Conservation (phyloP, 352 stramenopile species). For the Globisporangium abappressorium region DNA sequence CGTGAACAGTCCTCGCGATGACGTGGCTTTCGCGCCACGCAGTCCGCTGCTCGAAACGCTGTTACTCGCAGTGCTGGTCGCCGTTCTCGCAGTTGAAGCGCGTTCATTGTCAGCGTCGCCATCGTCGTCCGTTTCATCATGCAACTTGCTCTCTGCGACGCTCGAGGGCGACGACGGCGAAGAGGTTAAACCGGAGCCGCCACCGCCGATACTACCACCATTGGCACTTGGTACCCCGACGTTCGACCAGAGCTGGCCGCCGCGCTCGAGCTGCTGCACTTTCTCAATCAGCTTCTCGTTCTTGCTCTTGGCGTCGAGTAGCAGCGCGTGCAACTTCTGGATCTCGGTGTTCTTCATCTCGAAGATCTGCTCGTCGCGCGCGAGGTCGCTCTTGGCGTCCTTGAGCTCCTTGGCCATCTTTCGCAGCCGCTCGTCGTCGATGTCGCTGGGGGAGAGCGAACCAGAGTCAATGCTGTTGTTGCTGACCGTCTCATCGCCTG, state of each 20-base stretch:
- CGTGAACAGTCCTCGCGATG: constrained; percentile 60
- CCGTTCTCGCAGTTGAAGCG: constrained; percentile 2
- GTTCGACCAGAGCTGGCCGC: constrained; percentile 70
- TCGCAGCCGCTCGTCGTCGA: constrained; percentile 21
- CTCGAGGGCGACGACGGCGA: constrained; percentile 2
- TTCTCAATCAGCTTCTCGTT: constrained; percentile 71
- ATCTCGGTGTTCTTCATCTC: constrained; percentile 83
- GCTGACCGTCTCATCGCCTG: not conserved
- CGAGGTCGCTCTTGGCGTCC: constrained; percentile 59
- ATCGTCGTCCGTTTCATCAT: constrained; percentile 11
- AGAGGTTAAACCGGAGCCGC: not conserved
- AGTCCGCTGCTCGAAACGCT: constrained; percentile 1
- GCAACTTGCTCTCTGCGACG: constrained; percentile 12
- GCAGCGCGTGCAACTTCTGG: constrained; percentile 48
- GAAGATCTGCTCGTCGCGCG: constrained; percentile 80
- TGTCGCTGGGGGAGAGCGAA: not conserved
- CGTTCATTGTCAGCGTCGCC: constrained; percentile 10
- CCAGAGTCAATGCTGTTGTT: not conserved
- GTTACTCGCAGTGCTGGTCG: not conserved
- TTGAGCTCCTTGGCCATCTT: constrained; percentile 58
- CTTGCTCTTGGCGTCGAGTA: constrained; percentile 63
- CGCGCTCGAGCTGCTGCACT: constrained; percentile 66
- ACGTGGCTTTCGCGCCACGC: constrained; percentile 27
- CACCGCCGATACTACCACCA: not conserved
- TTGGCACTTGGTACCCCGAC: constrained; percentile 4